phyloP scores from a whole-genome alignment of 768 basidiomycete genomes.

The Serendipita sp. region DNA sequence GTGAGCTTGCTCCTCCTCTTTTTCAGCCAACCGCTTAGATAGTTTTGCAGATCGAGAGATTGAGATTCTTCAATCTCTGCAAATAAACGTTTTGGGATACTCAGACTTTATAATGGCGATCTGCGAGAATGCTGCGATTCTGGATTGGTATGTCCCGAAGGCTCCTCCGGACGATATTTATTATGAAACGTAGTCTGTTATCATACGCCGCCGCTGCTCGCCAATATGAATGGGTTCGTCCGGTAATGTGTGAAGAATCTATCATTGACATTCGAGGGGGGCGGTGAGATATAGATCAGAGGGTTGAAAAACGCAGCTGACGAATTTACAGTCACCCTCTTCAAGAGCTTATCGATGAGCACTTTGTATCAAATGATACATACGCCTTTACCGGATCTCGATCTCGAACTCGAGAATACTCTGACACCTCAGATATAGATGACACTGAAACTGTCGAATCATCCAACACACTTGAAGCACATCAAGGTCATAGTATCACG shows the following conservation, averaged over 20 bases:
- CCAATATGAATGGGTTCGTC: slow-evolving; percentile 50
- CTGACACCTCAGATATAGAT: slow-evolving; percentile 6
- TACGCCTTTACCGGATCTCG: slow-evolving; percentile 43
- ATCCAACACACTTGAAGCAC: slow-evolving; percentile 14
- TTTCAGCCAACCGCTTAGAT: slow-evolving; percentile 2
- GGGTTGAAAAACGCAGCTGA: not conserved
- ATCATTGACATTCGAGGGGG: slow-evolving; percentile 59
- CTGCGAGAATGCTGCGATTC: slow-evolving; percentile 63
- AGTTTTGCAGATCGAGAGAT: slow-evolving; percentile 47
- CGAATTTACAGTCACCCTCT: slow-evolving; percentile 55
- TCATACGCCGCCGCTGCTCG: slow-evolving; percentile 60
- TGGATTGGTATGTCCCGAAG: slow-evolving; percentile 46
- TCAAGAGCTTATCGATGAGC: slow-evolving; percentile 72
- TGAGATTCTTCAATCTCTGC: slow-evolving; percentile 73
- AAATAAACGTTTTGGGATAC: slow-evolving; percentile 44
- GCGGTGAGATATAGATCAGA: slow-evolving; percentile 35
- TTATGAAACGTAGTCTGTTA: slow-evolving; percentile 27
- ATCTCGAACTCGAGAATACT: slow-evolving; percentile 15
- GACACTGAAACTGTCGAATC: slow-evolving; percentile 12
- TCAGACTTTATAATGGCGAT: slow-evolving; percentile 39
- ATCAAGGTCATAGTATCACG: slow-evolving; percentile 37
- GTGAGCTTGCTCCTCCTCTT: slow-evolving; percentile 20
- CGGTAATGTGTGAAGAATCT: slow-evolving; percentile 66
- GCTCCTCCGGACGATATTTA: not conserved
- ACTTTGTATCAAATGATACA: slow-evolving; percentile 75